Conservation (phyloP, 2,329 filamentous ascomycete species). For the Tetracladium maxilliforme region DNA sequence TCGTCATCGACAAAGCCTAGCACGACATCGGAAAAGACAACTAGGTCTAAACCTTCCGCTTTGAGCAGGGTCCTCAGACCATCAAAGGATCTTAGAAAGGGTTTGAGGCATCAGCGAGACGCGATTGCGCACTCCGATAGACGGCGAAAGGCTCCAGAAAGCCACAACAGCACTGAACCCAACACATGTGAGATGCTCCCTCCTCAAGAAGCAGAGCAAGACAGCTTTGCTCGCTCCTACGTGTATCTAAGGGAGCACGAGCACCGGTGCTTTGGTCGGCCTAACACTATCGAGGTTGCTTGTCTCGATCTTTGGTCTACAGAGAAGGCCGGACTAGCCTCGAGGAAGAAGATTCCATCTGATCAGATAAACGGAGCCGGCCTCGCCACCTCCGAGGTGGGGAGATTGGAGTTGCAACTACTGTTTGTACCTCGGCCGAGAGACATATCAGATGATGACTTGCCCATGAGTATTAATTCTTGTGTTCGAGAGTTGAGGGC, state of each 20-base stretch:
- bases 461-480: slow-evolving; percentile 98
- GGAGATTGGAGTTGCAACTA: slow-evolving; percentile 85
- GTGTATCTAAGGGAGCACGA: slow-evolving; percentile 92
- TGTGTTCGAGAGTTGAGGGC: slow-evolving; percentile 88
- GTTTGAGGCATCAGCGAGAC: slow-evolving; percentile 70
- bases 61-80: slow-evolving; percentile 89
- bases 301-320: slow-evolving; percentile 99
- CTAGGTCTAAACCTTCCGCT: slow-evolving; percentile 73
- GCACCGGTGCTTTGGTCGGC: slow-evolving; percentile 71
- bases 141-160: slow-evolving; percentile 47
- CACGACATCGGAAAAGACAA: too few species aligned
- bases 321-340: slow-evolving; percentile 64
- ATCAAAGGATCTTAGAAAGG: slow-evolving; percentile 91
- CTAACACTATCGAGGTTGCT: slow-evolving; percentile 74
- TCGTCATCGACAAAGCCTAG: too few species aligned
- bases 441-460: slow-evolving; percentile 77
- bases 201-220: slow-evolving; percentile 75
- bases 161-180: slow-evolving; percentile 46
- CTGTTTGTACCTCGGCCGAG: slow-evolving; percentile 90
- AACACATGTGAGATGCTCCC: slow-evolving; percentile 79
- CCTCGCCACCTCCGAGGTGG: slow-evolving; percentile 88
- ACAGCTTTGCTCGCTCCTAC: slow-evolving; percentile 88
- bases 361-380: slow-evolving; percentile 56
- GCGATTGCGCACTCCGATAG: slow-evolving; percentile 59
- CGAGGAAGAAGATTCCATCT: slow-evolving; percentile 90